A percentile compares a stretch with the other conserved stretches of the same genome.
Evolutionary conservation across 257 asterid genomes (phyloP).

Genomic region (Marsdenia floribunda): DNA sequence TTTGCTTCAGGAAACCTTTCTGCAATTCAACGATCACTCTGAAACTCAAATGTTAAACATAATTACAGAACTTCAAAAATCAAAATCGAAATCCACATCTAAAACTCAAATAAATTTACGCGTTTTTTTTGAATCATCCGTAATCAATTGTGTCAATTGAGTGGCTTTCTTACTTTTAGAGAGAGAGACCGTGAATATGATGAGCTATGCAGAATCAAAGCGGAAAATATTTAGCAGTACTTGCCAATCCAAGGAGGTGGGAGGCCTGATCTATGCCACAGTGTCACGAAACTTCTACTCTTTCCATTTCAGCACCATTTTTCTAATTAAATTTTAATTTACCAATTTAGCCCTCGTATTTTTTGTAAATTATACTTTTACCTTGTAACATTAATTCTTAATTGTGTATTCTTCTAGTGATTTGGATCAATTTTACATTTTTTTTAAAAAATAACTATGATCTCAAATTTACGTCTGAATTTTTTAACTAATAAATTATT

Average conservation of each 20-base stretch:
- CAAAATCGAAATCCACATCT: neutral
- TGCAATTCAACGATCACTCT: neutral
- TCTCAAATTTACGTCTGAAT: no score
- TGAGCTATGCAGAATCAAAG: neutral
- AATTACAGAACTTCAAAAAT: neutral
- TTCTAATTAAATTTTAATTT: neutral
- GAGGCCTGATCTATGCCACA: neutral
- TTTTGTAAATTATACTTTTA: neutral
- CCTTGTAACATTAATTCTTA: no score
- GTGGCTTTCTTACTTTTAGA: neutral
- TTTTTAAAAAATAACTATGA: no score
- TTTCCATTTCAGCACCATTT: neutral
- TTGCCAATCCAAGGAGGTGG: slow-evolving; percentile 10
- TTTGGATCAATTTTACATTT: no score
- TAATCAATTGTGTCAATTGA: neutral
- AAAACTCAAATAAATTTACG: neutral
- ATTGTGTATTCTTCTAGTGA: no score
- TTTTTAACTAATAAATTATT: no score
- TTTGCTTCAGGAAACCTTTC: neutral
- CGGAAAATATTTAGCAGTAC: neutral
- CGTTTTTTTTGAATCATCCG: neutral
- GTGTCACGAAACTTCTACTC: slow-evolving; percentile 6
- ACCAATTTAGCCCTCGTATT: neutral
- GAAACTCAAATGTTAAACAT: neutral
- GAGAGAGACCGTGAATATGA: neutral